Base-by-base conservation (phyloP, 352 stramenopile genomes). In the Phytopythium kandeliae region DNA sequence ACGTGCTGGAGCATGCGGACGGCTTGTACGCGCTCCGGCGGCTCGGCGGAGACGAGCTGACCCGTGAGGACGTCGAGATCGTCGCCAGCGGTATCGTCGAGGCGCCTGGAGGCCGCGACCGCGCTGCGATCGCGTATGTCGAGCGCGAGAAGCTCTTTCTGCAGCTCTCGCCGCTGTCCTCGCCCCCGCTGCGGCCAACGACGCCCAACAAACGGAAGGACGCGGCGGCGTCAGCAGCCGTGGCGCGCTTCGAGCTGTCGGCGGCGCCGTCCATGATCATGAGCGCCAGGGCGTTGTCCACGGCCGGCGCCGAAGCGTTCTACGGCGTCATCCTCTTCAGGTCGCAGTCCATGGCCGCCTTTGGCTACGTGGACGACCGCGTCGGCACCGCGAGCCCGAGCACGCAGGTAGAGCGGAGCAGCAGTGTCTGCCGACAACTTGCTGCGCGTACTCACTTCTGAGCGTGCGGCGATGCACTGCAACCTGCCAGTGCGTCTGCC, bases 311-410 rank as follows among this genome's bases (percentile, higher is more conserved):
- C 12, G 48, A 67, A 42, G 41, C 70, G 9, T 90, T 90, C 45
- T 57, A 75, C 22, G 80, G 80, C 17, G 71, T 89, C 21, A 61
- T 91, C 31, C 53, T 87, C 35, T 91, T 85, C 46, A 71, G 65
- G 13, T 62, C 55, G 12, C 75, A 85, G 31, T 70, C 65, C 13
- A 71, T 89, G 63, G 56, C 73, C 30, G 77, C 71, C 22, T 85
- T 91, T 51, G 80, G 80, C 13, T 89, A 70, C 31, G 56, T 86
- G 24, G 66, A 83, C 21, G 74, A 71, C 16, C 35, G 60, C 5
- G 51, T 36, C 3, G 38, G 41, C 33, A 17, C 49, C 10, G 10
- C 19, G 13, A 6, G 44, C 17, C 46, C 35, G 26, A 61, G 42
- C 11, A 2, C 35, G 15, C 41, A 57, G 46, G 51, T 57, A 36